phyloP scores from a whole-genome alignment of 2,329 filamentous ascomycete species.

The Sporothrix inflata region DNA sequence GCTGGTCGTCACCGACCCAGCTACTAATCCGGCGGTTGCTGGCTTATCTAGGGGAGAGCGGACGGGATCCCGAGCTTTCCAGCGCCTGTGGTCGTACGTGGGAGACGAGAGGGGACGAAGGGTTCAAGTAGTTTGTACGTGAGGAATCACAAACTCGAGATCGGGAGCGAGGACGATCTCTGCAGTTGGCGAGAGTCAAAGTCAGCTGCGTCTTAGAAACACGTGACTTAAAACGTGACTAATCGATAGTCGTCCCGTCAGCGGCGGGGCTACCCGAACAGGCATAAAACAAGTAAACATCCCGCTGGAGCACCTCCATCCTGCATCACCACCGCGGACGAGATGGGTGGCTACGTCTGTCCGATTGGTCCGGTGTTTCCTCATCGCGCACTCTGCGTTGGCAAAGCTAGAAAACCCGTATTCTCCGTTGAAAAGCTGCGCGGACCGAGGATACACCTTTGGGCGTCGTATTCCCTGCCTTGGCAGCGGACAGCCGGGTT shows the following conservation, averaged over 20 bases:
- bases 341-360: background rate
- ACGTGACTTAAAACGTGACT: background rate
- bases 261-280: constrained; percentile 17
- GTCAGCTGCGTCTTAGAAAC: background rate
- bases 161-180: background rate
- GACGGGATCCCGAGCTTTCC: constrained; percentile 30
- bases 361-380: constrained; percentile 15
- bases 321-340: constrained; percentile 10
- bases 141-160: too few relatives aligned
- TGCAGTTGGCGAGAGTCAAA: background rate
- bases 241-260: constrained; percentile 29
- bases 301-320: background rate
- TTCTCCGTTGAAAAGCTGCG: background rate
- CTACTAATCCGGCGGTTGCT: constrained; percentile 29
- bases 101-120: background rate
- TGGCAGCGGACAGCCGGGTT: background rate
- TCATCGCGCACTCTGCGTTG: background rate
- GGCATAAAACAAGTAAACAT: constrained; percentile 27
- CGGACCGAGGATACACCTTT: background rate
- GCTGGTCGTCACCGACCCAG: constrained; percentile 31
- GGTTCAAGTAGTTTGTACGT: background rate
- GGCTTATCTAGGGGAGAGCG: constrained; percentile 31
- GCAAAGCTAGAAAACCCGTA: background rate
- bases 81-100: constrained; percentile 27
- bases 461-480: constrained; percentile 5